These are phyloP conservation scores for Thalassia testudinum DNA, from an alignment of 116 monocot genomes.

Conservation along the genomic window DNA sequence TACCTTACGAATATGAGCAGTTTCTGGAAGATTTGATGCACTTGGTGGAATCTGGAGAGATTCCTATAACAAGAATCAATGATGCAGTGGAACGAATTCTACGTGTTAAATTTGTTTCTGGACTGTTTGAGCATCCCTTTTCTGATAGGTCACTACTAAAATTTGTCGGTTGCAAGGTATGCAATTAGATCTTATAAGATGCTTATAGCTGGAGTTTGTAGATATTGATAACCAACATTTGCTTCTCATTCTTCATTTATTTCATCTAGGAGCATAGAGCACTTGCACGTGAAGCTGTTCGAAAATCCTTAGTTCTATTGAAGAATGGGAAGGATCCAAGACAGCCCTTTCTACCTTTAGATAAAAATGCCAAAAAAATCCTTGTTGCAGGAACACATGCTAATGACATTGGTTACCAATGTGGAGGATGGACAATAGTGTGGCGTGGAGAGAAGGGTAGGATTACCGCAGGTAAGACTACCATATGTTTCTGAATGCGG, in stretches of 20 bases:
- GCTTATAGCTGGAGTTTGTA: not conserved
- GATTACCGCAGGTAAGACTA: slow-evolving; percentile 50
- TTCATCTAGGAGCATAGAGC: slow-evolving; percentile 46
- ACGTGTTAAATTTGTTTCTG: slow-evolving; percentile 75
- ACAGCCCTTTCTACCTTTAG: slow-evolving; percentile 53
- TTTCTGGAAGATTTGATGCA: slow-evolving; percentile 56
- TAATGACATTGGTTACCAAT: slow-evolving; percentile 80
- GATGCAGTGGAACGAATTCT: slow-evolving; percentile 81
- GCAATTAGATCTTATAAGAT: not conserved
- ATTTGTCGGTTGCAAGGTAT: slow-evolving; percentile 65
- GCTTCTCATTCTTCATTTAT: not conserved
- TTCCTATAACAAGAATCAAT: slow-evolving; percentile 64
- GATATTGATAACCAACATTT: not conserved
- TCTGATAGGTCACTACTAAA: slow-evolving; percentile 51
- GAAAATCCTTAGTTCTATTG: slow-evolving; percentile 70
- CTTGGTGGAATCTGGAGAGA: slow-evolving; percentile 69
- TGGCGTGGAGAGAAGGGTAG: slow-evolving; percentile 59
- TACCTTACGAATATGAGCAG: slow-evolving; percentile 52
- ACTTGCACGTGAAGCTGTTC: slow-evolving; percentile 66
- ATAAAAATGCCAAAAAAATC: slow-evolving; percentile 60
- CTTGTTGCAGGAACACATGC: slow-evolving; percentile 73
- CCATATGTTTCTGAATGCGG: too few species aligned
- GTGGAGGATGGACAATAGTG: slow-evolving; percentile 88
- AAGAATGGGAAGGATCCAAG: slow-evolving; percentile 63
- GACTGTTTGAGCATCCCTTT: slow-evolving; percentile 78